These are phyloP conservation scores for Thielaviopsis euricoi DNA, from an alignment of 2,329 filamentous ascomycete species.

Conservation along the genomic window DNA sequence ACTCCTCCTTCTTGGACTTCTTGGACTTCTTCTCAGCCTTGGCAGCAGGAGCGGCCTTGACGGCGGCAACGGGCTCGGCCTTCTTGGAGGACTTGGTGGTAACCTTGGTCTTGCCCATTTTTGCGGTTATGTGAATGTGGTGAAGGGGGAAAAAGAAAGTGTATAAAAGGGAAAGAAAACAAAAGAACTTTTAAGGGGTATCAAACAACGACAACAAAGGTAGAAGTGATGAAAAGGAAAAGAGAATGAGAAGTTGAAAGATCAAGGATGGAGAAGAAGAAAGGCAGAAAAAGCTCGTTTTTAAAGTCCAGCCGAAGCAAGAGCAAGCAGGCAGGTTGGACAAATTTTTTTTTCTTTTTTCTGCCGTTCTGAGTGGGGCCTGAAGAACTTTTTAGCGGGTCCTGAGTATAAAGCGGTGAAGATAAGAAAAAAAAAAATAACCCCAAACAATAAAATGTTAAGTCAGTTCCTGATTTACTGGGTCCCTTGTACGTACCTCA, in stretches of 20 bases:
- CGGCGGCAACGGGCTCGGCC: slow-evolving; percentile 16
- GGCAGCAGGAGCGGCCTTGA: background rate
- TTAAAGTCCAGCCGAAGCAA: slow-evolving; percentile 6
- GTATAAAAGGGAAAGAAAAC: slow-evolving; percentile 13
- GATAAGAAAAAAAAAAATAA: slow-evolving; percentile 4
- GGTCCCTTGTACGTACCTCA: background rate
- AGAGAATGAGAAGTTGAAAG: slow-evolving; percentile 8
- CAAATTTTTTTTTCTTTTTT: slow-evolving; percentile 20
- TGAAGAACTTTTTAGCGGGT: slow-evolving; percentile 12
- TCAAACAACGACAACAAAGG: slow-evolving; percentile 9
- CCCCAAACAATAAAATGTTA: background rate
- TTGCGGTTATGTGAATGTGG: slow-evolving; percentile 19
- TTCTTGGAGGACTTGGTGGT: slow-evolving; percentile 43
- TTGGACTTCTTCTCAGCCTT: slow-evolving; percentile 19
- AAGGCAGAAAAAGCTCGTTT: slow-evolving; percentile 6
- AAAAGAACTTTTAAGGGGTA: slow-evolving; percentile 11
- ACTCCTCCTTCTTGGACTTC: slow-evolving; percentile 27
- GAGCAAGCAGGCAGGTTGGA: slow-evolving; percentile 6
- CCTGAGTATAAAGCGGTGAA: slow-evolving; percentile 20
- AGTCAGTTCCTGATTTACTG: background rate
- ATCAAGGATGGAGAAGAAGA: background rate
- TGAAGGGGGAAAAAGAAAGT: slow-evolving; percentile 14
- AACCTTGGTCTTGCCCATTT: slow-evolving; percentile 50
- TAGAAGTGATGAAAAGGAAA: background rate
- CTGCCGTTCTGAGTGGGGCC: slow-evolving; percentile 20